Conservation (phyloP, 129 eudicot species). For the Centella asiatica region DNA sequence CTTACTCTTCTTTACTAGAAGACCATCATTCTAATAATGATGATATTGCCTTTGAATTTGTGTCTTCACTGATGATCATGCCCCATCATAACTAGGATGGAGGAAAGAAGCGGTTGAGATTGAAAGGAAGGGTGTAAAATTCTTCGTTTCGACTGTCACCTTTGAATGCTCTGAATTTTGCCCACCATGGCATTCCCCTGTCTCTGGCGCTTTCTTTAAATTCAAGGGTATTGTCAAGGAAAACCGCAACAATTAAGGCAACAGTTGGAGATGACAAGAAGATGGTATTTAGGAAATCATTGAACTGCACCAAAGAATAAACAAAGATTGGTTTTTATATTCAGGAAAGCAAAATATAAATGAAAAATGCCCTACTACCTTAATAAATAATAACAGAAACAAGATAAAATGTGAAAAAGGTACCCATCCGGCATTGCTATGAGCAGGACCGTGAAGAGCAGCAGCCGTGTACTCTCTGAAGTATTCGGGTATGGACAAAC, state of each 20-base stretch:
- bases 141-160: slow-evolving; percentile 97
- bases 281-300: slow-evolving; percentile 88
- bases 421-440: slow-evolving; percentile 97
- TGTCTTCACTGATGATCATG: background rate
- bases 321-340: background rate
- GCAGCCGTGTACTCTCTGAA: slow-evolving; percentile 80
- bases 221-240: slow-evolving; percentile 95
- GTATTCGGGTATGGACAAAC: slow-evolving; percentile 91
- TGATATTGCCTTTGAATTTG: background rate
- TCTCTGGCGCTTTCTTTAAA: slow-evolving; percentile 81
- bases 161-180: slow-evolving; percentile 84
- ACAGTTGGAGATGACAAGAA: slow-evolving; percentile 90
- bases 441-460: slow-evolving; percentile 96
- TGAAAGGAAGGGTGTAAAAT: slow-evolving; percentile 98
- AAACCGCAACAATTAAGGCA: slow-evolving; percentile 72
- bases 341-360: background rate
- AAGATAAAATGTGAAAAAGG: slow-evolving; percentile 6
- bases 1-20: background rate
- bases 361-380: background rate
- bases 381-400: too few relatives aligned
- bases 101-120: slow-evolving; percentile 96
- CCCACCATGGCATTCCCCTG: slow-evolving; percentile 99
- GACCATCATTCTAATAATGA: slow-evolving; percentile 3
- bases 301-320: slow-evolving; percentile 49
- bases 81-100: slow-evolving; percentile 20